Base-by-base conservation (phyloP, 2,329 filamentous ascomycete species). In the Fusarium buxicola region DNA sequence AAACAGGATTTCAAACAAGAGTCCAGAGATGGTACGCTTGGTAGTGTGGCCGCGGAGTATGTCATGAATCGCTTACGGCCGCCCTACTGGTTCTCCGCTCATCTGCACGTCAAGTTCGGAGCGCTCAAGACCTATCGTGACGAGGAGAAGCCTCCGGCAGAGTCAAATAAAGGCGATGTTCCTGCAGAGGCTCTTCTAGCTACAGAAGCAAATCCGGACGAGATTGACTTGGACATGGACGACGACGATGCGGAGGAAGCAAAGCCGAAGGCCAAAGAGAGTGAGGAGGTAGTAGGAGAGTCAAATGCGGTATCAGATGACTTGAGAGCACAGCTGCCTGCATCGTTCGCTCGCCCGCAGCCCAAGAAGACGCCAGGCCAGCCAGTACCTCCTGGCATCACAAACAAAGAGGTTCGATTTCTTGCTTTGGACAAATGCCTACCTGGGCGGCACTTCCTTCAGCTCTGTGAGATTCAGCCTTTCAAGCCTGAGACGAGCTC, bases 351-450 rank as follows among this genome's bases (percentile, higher is more conserved):
- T 40, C 81, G 70, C 36, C 78, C 73, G 36, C 75, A 70, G 39
- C 56, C 74, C 32, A 77, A 76, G 36, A 70, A 73, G 52, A 79
- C 73, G 7, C 81, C 86, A 13, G 85, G 84, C 31, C 85, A 89
- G 51, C 87, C 89, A 3, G 86, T 90, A 13, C 92, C 92, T 0
- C 73, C 83, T 1, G 84, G 82, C 1, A 96, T 97, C 60, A 86
- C 83, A 2, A 98, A 98, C 79, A 90, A 83, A 16, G 82, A 84
- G 5, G 96, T 94, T 3, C 84, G 88, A 11, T 99, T 99, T 75
- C 83, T 99, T 10, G 91, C 95, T 0, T 82, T 99, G 3, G 94
- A 97, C 77, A 99, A 99, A 76, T 96, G 92, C 71, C 83, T 94
- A 36, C 90, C 91, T 0, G 84, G 89, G 15, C 87, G 90, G 12